Conservation (phyloP, 2,329 filamentous ascomycete species). For the Colletotrichum sp. region DNA sequence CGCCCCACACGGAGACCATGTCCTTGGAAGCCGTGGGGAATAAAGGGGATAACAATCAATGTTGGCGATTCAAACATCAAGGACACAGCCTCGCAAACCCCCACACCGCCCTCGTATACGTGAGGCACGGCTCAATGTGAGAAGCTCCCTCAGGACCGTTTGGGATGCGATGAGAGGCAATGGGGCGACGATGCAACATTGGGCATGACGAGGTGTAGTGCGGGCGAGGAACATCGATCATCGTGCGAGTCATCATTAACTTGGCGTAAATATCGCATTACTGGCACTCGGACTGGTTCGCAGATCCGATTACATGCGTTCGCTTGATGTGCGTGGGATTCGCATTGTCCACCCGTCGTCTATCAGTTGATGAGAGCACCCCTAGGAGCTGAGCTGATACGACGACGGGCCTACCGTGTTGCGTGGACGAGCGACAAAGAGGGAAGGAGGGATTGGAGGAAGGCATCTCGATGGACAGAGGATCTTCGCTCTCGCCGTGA, state of each 20-base stretch:
- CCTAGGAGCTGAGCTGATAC: not conserved
- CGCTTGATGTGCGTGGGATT: not conserved
- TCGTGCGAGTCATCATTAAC: not conserved
- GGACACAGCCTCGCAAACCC: not conserved
- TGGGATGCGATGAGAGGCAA: not conserved
- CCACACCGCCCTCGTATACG: slow-evolving; percentile 8
- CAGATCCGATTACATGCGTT: not conserved
- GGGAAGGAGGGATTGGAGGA: not conserved
- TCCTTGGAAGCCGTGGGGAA: not conserved
- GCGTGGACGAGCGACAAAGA: not conserved
- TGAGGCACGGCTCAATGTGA: slow-evolving; percentile 8
- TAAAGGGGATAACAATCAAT: not conserved
- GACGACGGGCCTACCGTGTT: not conserved
- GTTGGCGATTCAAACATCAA: not conserved
- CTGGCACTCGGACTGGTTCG: not conserved
- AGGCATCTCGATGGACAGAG: not conserved
- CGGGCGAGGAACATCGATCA: not conserved
- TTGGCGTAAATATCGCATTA: not conserved
- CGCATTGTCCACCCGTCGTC: not conserved
- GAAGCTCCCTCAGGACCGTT: not conserved
- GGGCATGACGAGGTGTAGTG: not conserved
- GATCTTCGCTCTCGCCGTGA: not conserved
- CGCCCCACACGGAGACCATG: not conserved
- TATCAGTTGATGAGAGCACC: not conserved
- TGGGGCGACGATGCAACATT: not conserved